These are phyloP conservation scores for Balamuthia mandrillaris DNA, from an alignment of 208 protist genomes.

Conservation along the genomic window DNA sequence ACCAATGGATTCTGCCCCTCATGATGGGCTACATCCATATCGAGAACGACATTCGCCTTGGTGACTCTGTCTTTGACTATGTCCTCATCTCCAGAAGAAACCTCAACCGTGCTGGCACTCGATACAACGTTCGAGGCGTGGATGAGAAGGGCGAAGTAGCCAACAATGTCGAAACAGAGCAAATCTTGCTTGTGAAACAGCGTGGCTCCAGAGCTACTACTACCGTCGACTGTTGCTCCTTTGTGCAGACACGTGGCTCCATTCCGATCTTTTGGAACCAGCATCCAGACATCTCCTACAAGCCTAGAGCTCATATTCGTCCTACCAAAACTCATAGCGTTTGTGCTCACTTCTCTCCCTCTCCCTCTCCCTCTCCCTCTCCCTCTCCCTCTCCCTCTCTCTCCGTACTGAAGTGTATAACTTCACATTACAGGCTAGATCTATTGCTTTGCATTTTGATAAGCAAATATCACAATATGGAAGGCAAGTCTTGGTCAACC, in stretches of 20 bases:
- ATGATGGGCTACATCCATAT: conserved; percentile 46
- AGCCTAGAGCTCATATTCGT: neutral
- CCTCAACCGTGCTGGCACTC: conserved; percentile 28
- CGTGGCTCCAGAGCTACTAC: no score
- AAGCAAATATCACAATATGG: neutral
- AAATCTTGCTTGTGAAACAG: conserved; percentile 44
- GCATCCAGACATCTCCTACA: neutral
- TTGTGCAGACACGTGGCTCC: neutral
- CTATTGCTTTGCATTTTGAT: neutral
- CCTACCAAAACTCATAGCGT: neutral
- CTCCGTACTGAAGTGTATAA: neutral
- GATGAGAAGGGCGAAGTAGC: conserved; percentile 61
- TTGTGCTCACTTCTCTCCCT: neutral
- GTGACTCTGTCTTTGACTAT: conserved; percentile 31
- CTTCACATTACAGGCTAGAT: neutral
- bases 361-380: neutral
- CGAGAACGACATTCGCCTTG: conserved; percentile 29
- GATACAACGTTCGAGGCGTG: conserved; percentile 46
- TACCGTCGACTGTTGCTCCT: no score
- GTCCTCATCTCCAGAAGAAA: conserved; percentile 51
- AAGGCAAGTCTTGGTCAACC: neutral
- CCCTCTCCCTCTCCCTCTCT: neutral
- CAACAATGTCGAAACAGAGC: conserved; percentile 77
- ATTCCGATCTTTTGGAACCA: neutral
- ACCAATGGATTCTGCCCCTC: conserved; percentile 39